Conservation (phyloP, 2,329 filamentous ascomycete genomes). For the Penicillium sp. region DNA sequence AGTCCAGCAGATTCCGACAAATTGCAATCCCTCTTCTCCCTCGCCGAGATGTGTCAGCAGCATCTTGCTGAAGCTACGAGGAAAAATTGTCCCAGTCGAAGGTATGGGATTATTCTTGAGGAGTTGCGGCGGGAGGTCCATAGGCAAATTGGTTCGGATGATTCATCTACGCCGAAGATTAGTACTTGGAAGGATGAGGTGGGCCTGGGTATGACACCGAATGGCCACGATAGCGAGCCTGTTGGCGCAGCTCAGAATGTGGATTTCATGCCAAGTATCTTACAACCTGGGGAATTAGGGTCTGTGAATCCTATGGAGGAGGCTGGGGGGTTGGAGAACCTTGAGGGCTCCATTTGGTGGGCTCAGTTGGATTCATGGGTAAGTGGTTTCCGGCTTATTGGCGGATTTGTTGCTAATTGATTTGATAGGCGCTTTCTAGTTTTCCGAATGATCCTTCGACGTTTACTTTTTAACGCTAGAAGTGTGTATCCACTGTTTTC, state of each 20-base stretch:
- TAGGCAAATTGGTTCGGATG: slow-evolving; percentile 29
- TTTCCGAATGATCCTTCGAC: slow-evolving; percentile 31
- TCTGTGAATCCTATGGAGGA: slow-evolving; percentile 25
- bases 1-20: slow-evolving; percentile 22
- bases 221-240: slow-evolving; percentile 1
- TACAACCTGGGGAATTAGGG: slow-evolving; percentile 21
- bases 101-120: slow-evolving; percentile 50
- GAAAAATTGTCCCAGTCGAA: slow-evolving; percentile 47
- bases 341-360: slow-evolving; percentile 41
- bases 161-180: neutral
- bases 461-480: slow-evolving; percentile 18
- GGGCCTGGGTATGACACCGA: neutral
- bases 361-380: slow-evolving; percentile 41
- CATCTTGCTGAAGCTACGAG: slow-evolving; percentile 49
- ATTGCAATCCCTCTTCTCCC: slow-evolving; percentile 36
- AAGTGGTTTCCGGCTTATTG: slow-evolving; percentile 6
- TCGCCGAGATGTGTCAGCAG: slow-evolving; percentile 46
- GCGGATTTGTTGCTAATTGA: slow-evolving; percentile 7
- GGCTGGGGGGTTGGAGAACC: slow-evolving; percentile 30
- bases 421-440: slow-evolving; percentile 33
- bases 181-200: neutral
- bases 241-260: slow-evolving; percentile 11
- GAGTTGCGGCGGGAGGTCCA: slow-evolving; percentile 46
- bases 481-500: no score
- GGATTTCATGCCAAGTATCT: slow-evolving; percentile 17